Evolutionary conservation across 2,329 filamentous ascomycete genomes (phyloP).

Genomic region (Aureobasidium sp.): DNA sequence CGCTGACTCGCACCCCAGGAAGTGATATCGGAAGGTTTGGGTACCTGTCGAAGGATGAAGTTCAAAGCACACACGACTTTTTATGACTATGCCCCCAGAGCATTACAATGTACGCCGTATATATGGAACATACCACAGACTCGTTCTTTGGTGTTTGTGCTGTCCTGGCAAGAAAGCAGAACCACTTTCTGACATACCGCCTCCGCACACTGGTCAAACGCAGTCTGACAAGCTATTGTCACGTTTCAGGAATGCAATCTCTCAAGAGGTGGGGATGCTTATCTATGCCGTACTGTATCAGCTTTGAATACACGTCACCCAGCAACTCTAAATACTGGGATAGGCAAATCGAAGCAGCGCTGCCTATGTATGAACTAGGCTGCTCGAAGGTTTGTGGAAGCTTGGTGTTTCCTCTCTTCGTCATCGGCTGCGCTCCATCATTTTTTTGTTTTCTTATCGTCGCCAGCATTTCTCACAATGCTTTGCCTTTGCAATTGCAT

Average conservation of each 20-base stretch:
- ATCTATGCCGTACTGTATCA: not conserved
- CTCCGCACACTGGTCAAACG: not conserved
- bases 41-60: not conserved
- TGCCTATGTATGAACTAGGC: not conserved
- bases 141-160: too few relatives aligned
- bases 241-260: not conserved
- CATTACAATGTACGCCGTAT: too few relatives aligned
- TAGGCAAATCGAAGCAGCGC: not conserved
- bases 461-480: not conserved
- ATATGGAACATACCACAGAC: not conserved
- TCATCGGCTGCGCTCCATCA: not conserved
- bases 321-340: too few relatives aligned
- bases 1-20: not conserved
- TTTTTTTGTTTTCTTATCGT: not conserved
- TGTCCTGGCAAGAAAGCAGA: not conserved
- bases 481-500: not conserved
- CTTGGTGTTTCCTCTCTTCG: not conserved
- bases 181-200: not conserved
- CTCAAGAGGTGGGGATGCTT: not conserved
- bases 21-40: not conserved
- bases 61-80: not conserved
- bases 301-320: not conserved
- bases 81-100: too few relatives aligned
- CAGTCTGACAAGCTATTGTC: not conserved
- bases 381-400: not conserved